Evolutionary conservation across 169 alveolate species (phyloP).

Genomic region (Eimeria necatrix): DNA sequence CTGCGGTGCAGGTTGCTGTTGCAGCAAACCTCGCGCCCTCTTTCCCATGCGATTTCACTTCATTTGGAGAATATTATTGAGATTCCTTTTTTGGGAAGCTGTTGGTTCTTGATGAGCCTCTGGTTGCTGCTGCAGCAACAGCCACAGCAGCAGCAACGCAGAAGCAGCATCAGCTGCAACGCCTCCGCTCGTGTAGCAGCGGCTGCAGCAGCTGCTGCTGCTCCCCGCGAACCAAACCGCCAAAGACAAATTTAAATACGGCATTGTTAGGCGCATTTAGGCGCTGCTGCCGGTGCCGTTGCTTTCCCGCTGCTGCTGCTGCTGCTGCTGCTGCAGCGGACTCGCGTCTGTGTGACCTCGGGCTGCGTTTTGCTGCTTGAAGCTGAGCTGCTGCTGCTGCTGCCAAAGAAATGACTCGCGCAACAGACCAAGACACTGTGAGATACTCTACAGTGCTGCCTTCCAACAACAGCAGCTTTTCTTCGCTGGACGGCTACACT

Average conservation of each 20-base stretch:
- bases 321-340: slow-evolving; percentile 58
- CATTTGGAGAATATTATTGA: not conserved
- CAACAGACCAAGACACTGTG: not conserved
- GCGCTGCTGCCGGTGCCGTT: too few relatives aligned
- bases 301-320: not conserved
- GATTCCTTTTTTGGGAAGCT: not conserved
- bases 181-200: slow-evolving; percentile 36
- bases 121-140: not conserved
- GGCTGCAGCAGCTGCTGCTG: slow-evolving; percentile 14
- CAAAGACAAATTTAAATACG: too few relatives aligned
- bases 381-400: slow-evolving; percentile 15
- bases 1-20: not conserved
- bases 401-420: slow-evolving; percentile 2
- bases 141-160: slow-evolving; percentile 34
- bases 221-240: too few relatives aligned
- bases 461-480: slow-evolving; percentile 8
- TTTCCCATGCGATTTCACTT: not conserved
- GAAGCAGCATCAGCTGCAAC: slow-evolving; percentile 15
- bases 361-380: not conserved
- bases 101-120: not conserved
- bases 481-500: not conserved
- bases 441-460: not conserved
- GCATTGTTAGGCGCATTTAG: too few relatives aligned
- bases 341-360: not conserved
- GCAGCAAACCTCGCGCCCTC: not conserved